Evolutionary conservation across 257 asterid species (phyloP), one percentile per base, ranked within the genome.

Genomic region (Capsicum rhomboideum): DNA sequence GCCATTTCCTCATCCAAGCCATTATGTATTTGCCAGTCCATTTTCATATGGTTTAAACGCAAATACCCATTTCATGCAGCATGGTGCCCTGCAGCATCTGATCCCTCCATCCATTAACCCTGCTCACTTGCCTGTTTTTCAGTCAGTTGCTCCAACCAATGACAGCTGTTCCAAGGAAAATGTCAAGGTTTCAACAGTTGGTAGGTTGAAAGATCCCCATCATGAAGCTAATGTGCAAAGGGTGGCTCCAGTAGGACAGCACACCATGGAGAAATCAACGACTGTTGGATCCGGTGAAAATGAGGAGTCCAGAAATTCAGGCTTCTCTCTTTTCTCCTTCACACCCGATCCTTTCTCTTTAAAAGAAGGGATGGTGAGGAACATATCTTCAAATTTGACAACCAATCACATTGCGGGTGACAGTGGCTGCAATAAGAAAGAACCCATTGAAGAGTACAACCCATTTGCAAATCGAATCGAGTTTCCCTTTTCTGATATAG

Each of bases 311-410:
- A 90, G 84, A 78, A 90, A 85, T 68, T 87, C 90, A 52, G 97
- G 92, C 79, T 95, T 97, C 92, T 97, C 99, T 78, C 98, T 97
- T 80, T 97, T 97, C 90, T 97, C 97, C 75, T 88, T 86, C 61
- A 87, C 90, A 82, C 86, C 91, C 1, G 93, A 92, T 88, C 91
- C 90, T 72, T 79, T 71, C 67, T 69, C 90, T 79, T 53, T 87
- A 87, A 86, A 88, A 79, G 95, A 90, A 86, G 93, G 91, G 61
- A 75, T 54, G 59, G 85, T 37, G 55, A 84, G 87, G 64, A 86
- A 85, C 79, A 50, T 89, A 23, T 87, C 88, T 66, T 86, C 87
- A 11, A 87, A 84, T 55, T 80, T 87, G 68, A 61, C 89, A 17
- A 85, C 86, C 2, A 88, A 83, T 85, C 75, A 64, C 66, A 69